Evolutionary conservation across 2,329 filamentous ascomycete species (phyloP).

Genomic region (Fusarium buxicola): DNA sequence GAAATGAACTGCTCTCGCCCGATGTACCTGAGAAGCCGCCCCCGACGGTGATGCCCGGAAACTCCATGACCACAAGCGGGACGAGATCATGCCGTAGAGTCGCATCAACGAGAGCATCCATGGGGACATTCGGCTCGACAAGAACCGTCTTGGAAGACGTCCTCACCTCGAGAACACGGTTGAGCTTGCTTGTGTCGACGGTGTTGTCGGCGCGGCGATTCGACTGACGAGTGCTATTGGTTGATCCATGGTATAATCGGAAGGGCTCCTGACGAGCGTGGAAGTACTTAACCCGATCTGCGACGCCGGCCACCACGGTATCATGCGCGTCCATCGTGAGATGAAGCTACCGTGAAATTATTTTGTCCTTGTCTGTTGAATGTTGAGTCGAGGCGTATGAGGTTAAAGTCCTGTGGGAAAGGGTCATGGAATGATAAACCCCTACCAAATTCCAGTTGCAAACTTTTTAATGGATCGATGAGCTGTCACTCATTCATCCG

Average conservation of each 20-base stretch:
- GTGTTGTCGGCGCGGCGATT: constrained; percentile 63
- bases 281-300: constrained; percentile 58
- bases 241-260: constrained; percentile 81
- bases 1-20: constrained; percentile 76
- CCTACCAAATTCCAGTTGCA: not conserved
- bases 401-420: not conserved
- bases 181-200: constrained; percentile 74
- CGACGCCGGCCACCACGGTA: constrained; percentile 56
- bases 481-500: constrained; percentile 9
- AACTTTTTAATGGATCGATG: not conserved
- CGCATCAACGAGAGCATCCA: constrained; percentile 71
- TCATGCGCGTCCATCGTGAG: constrained; percentile 58
- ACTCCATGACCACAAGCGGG: constrained; percentile 77
- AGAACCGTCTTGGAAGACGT: constrained; percentile 63
- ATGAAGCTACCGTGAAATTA: constrained; percentile 1
- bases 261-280: constrained; percentile 64
- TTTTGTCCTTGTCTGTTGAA: not conserved
- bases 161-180: constrained; percentile 72
- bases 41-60: constrained; percentile 77
- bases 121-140: constrained; percentile 77
- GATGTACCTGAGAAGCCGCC: constrained; percentile 74
- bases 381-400: not conserved
- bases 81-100: constrained; percentile 67
- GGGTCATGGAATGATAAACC: constrained; percentile 23
- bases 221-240: constrained; percentile 77